phyloP scores from a whole-genome alignment of 257 asterid genomes.

The Przewalskia tangutica region DNA sequence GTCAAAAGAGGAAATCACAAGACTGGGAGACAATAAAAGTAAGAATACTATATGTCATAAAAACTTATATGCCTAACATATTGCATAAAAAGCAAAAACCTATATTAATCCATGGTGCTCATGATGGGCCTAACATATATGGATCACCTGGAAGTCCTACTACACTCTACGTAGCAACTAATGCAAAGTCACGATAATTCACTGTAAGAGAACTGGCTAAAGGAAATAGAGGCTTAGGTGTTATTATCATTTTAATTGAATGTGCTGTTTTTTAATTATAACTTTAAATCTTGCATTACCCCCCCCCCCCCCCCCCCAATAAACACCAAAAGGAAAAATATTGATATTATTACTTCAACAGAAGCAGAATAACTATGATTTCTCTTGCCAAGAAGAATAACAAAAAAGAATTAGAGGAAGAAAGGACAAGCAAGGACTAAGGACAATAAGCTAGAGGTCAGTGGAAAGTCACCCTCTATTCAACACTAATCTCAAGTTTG shows the following conservation, averaged over 20 bases:
- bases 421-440: not conserved
- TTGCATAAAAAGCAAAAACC: not conserved
- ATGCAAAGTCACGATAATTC: not conserved
- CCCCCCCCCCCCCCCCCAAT: not conserved
- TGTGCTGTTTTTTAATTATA: not conserved
- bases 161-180: not conserved
- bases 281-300: not conserved
- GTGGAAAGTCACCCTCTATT: not conserved
- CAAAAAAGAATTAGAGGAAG: not conserved
- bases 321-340: not conserved
- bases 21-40: not conserved
- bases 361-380: not conserved
- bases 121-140: not conserved
- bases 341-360: not conserved
- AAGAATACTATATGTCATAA: not conserved
- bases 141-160: not conserved
- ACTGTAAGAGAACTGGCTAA: not conserved
- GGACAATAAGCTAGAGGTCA: not conserved
- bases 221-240: not conserved
- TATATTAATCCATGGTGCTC: not conserved
- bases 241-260: not conserved
- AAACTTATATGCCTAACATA: not conserved
- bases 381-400: not conserved
- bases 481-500: not conserved
- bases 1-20: constrained; percentile 7